Percentiles rank a stretch among this genome's conserved stretches.
These are phyloP conservation scores for Aspergillus affinis DNA, from an alignment of 495 filamentous ascomycete species.

Conservation along the genomic window DNA sequence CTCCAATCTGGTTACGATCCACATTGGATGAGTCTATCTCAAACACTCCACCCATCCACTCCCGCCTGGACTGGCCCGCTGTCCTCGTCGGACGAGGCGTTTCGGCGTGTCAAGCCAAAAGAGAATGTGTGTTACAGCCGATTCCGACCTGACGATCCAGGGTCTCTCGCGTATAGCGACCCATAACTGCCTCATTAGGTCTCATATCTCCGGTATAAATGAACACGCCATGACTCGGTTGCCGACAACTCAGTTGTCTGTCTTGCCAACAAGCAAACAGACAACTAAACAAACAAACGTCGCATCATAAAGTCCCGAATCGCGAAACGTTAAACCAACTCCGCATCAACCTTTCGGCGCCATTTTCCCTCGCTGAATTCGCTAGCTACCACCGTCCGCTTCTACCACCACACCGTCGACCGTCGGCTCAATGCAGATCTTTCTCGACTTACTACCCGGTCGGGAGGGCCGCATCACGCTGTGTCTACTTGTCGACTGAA, in stretches of 20 bases:
- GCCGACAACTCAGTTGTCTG: no score
- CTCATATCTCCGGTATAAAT: background rate
- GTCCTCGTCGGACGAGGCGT: background rate
- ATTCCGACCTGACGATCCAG: no score
- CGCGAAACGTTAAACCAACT: background rate
- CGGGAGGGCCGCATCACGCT: background rate
- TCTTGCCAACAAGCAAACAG: no score
- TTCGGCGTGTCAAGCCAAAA: background rate
- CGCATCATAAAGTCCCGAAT: no score
- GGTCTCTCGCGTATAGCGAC: no score
- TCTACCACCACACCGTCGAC: background rate
- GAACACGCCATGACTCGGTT: background rate
- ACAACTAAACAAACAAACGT: no score
- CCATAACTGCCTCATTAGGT: no score
- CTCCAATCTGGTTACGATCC: slow-evolving; percentile 13
- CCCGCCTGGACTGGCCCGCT: background rate
- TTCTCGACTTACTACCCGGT: background rate
- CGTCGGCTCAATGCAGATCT: background rate
- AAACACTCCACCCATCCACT: slow-evolving; percentile 9
- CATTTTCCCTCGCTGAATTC: background rate
- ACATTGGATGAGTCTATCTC: slow-evolving; percentile 10
- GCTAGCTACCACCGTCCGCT: background rate
- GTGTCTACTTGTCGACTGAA: background rate
- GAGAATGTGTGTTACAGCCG: no score
- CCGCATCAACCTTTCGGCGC: background rate